Evolutionary conservation across 257 asterid genomes (phyloP).

Genomic region (Solanum pinnatisectum): DNA sequence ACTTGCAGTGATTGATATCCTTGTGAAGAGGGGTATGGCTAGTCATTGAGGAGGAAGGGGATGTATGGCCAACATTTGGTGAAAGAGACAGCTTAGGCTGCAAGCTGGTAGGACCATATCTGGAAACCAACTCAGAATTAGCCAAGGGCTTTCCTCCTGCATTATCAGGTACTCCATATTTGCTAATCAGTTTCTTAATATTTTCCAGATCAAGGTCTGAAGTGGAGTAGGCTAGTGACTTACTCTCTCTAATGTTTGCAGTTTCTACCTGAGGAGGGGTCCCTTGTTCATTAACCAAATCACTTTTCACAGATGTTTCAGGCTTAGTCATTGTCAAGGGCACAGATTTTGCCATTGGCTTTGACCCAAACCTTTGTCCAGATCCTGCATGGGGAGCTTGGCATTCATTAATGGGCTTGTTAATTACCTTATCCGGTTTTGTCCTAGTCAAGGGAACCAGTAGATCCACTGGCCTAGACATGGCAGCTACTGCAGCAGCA

Average conservation of each 20-base stretch:
- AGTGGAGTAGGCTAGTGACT: background rate
- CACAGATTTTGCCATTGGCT: background rate
- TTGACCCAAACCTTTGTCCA: background rate
- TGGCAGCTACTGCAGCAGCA: background rate
- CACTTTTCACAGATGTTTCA: background rate
- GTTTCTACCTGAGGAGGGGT: background rate
- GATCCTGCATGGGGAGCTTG: background rate
- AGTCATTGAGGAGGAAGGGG: background rate
- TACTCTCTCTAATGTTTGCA: background rate
- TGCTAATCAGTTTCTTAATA: background rate
- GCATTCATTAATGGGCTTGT: background rate
- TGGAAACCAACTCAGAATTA: background rate
- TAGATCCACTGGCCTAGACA: background rate
- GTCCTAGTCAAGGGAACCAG: background rate
- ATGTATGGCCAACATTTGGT: background rate
- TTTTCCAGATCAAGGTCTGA: background rate
- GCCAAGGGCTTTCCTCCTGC: background rate
- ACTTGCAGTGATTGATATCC: slow-evolving; percentile 9
- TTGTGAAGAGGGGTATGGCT: background rate
- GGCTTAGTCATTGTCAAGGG: background rate
- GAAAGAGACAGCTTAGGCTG: background rate
- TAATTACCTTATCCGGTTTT: background rate
- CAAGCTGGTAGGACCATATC: background rate
- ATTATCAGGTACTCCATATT: background rate
- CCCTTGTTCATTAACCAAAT: slow-evolving; percentile 13